These are phyloP conservation scores for Hemileccinum impolitum DNA, from an alignment of 768 basidiomycete species.

Conservation along the genomic window DNA sequence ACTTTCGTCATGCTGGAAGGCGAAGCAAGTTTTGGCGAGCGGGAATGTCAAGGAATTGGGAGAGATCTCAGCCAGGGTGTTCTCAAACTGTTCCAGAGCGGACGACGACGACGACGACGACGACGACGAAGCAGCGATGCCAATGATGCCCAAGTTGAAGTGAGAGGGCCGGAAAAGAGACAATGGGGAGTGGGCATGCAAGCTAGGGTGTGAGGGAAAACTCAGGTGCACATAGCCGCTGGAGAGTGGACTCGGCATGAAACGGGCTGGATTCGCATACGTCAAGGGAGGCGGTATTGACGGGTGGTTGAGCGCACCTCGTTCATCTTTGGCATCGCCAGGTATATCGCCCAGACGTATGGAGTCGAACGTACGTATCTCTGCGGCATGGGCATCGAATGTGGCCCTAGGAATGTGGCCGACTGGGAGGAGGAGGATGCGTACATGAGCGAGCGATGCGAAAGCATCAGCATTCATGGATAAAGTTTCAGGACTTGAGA, in stretches of 20 bases:
- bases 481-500: not conserved
- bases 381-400: conserved; percentile 71
- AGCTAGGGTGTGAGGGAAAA: conserved; percentile 72
- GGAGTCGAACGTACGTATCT: conserved; percentile 69
- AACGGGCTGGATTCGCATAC: conserved; percentile 54
- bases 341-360: conserved; percentile 83
- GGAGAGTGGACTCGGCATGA: conserved; percentile 74
- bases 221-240: conserved; percentile 80
- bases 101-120: conserved; percentile 49
- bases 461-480: conserved; percentile 71
- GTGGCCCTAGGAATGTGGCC: conserved; percentile 65
- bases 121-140: conserved; percentile 73
- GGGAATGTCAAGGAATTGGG: conserved; percentile 68
- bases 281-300: not conserved
- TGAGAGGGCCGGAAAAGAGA: conserved; percentile 75
- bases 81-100: conserved; percentile 64
- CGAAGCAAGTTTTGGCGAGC: conserved; percentile 77
- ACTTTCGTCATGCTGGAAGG: conserved; percentile 68
- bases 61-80: conserved; percentile 60
- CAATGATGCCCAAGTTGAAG: conserved; percentile 86
- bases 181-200: conserved; percentile 62
- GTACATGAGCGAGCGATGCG: conserved; percentile 81
- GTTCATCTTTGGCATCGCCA: conserved; percentile 70
- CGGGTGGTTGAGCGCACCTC: conserved; percentile 45
- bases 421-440: conserved; percentile 82